A percentile compares a stretch with the other conserved stretches of the same genome.
phyloP scores from a whole-genome alignment of 2,329 filamentous ascomycete genomes.

The Pseudophaeomoniella oleicola region DNA sequence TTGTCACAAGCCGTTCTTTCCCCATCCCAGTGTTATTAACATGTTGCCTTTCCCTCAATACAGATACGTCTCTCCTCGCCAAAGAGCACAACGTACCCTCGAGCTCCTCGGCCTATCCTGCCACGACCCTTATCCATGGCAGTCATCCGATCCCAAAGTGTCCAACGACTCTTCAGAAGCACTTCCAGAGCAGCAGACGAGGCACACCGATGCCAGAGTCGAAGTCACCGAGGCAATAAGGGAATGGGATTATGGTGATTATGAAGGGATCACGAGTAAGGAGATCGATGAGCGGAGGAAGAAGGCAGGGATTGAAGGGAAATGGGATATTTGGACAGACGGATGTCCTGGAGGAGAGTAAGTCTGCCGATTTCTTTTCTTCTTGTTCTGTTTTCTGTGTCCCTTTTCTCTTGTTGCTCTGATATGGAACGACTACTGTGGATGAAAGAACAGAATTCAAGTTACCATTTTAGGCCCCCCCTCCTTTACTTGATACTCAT shows the following conservation, averaged over 20 bases:
- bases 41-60: neutral
- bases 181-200: conserved; percentile 19
- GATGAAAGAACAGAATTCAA: no score
- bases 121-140: conserved; percentile 58
- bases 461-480: no score
- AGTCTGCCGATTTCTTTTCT: conserved; percentile 18
- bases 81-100: conserved; percentile 75
- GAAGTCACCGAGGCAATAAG: conserved; percentile 58
- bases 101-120: conserved; percentile 69
- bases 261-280: conserved; percentile 63
- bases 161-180: conserved; percentile 13
- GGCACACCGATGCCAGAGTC: conserved; percentile 44
- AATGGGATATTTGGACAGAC: conserved; percentile 83
- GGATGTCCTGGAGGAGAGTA: conserved; percentile 76
- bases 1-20: conserved; percentile 4
- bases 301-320: conserved; percentile 39
- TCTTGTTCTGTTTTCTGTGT: neutral
- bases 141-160: conserved; percentile 22
- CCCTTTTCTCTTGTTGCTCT: no score
- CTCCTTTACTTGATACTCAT: no score
- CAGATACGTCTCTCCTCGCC: conserved; percentile 72
- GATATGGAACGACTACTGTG: no score
- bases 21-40: no score
- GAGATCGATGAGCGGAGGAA: conserved; percentile 49
- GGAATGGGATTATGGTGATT: conserved; percentile 81